phyloP scores from a whole-genome alignment of 2,329 filamentous ascomycete genomes.

The Escovopsis weberi region DNA sequence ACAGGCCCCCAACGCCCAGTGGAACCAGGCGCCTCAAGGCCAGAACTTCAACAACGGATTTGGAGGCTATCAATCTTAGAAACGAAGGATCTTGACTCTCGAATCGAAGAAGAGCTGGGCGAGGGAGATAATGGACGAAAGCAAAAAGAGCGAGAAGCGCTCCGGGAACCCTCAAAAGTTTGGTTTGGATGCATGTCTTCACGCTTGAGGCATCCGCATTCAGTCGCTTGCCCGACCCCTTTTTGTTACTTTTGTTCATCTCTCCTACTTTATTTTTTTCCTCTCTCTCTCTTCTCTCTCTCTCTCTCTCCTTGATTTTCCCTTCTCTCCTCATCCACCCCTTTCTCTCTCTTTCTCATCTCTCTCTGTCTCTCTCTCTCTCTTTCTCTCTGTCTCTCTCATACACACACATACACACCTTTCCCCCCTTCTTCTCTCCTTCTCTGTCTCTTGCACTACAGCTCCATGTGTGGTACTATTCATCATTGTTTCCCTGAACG shows the following conservation, averaged over 20 bases:
- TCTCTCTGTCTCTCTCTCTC: slow-evolving; percentile 3
- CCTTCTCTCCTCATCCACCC: slow-evolving; percentile 4
- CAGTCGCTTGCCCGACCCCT: too few species aligned
- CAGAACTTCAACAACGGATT: slow-evolving; percentile 48
- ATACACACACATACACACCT: too few species aligned
- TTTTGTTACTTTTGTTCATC: too few species aligned
- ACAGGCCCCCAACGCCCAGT: slow-evolving; percentile 40
- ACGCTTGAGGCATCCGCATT: slow-evolving; percentile 8
- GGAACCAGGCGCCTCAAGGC: slow-evolving; percentile 35
- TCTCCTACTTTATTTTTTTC: too few species aligned
- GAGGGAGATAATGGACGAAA: slow-evolving; percentile 11
- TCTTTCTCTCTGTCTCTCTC: too few species aligned
- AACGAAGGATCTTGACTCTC: slow-evolving; percentile 10
- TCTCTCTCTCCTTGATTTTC: too few species aligned
- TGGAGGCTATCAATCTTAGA: slow-evolving; percentile 45
- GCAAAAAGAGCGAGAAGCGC: slow-evolving; percentile 8
- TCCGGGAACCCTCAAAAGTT: slow-evolving; percentile 1
- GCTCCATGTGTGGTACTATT: slow-evolving; percentile 5
- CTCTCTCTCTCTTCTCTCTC: too few species aligned
- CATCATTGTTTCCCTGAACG: slow-evolving; percentile 11
- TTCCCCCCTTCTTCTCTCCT: too few species aligned
- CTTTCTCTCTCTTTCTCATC: slow-evolving; percentile 6
- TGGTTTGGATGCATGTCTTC: slow-evolving; percentile 3
- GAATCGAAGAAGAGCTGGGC: slow-evolving; percentile 6
- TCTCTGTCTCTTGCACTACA: too few species aligned